Evolutionary conservation across 179 eudicot species (phyloP), one percentile per base, ranked within the genome.

Genomic region (Spergularia azorica): DNA sequence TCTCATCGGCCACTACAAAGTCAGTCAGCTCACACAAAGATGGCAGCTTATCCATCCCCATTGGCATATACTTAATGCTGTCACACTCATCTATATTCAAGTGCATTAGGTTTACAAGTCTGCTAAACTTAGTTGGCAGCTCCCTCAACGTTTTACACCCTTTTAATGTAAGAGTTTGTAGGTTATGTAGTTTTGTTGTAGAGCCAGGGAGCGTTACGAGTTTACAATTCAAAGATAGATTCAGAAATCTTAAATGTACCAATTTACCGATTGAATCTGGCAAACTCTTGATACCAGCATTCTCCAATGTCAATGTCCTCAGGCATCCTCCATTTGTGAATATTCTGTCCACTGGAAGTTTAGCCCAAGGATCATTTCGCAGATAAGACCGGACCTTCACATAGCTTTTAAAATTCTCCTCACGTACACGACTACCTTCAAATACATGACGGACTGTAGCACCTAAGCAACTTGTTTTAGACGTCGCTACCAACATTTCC

Each of bases 191-290:
- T 10, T 43, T 52, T 8, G 66, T 5, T 6, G 71, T 5, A 52
- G 63, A 63, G 3, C n/a, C 36, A 5, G 76, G 81, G 9, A 78
- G 71, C 12, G 46, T 9, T 9, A 50, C n/a, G 13, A 78, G 43
- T 11, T n/a, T 7, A 0, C 0, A 0, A 65, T 56, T 78, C 0
- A 3, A 4, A 13, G 76, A 72, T 3, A 78, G 58, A 63, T 72
- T 57, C 6, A 78, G 76, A 63, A 64, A 78, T 21, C 76, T 71
- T 9, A 78, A 26, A 58, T 78, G 81, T 2, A 56, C 38, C 18
- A 72, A 18, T 2, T 56, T 11, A 20, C 72, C 72, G 46, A 78
- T 54, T 1, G 58, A 16, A 57, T 41, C 73, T 6, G 81, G 63
- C 52, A 73, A 56, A 7, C 6, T 39, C 32, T 32, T 60, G 0